Evolutionary conservation across 257 asterid species (phyloP), one percentile per base, ranked within the genome.

Genomic region (Nicotiana obtusifolia): DNA sequence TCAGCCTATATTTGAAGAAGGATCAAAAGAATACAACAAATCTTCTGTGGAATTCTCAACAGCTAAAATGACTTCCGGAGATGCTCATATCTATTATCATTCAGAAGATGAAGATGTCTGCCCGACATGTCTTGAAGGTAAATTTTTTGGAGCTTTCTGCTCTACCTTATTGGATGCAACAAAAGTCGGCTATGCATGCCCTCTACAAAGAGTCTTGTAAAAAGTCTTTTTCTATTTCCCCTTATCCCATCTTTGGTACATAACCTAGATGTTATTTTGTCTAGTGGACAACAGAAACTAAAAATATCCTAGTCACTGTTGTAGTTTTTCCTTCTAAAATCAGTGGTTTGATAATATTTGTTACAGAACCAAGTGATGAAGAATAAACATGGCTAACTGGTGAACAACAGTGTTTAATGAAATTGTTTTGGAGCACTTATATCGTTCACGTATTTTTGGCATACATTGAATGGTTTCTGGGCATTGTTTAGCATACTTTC

Each of bases 71-170:
- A 80, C 88, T 3, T 64, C 89, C 24, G 97, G 91, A 78, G 91
- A 84, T 78, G 90, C 94, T 80, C 93, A 90, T 89, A 90, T 88
- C 84, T 86, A 92, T 88, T 80, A 92, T 82, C 89, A 90, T 67
- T 82, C 90, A 30, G 98, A 93, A 66, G 99, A 93, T 79, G 99
- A 95, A 85, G 99, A 95, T 88, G 94, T 91, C 76, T 95, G 99
- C 86, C 99, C 99, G 44, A 95, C 99, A 26, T 95, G 99, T 86
- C 98, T 95, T 86, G 99, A 95, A 84, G 99, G 99, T 93, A 82
- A 56, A 5, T 1, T 1, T 73, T 22, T 75, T 75, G 19, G 54
- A 49, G 17, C 41, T 31, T 44, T 47, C 28, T 73, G 78, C 7
- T 11, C 57, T 41, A 22, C 35, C 15, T 73, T 41, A 22, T 47